Evolutionary conservation across 148 eudicot genomes (phyloP), one percentile per base, ranked within the genome.

Genomic region (Nepenthes mirabilis): DNA sequence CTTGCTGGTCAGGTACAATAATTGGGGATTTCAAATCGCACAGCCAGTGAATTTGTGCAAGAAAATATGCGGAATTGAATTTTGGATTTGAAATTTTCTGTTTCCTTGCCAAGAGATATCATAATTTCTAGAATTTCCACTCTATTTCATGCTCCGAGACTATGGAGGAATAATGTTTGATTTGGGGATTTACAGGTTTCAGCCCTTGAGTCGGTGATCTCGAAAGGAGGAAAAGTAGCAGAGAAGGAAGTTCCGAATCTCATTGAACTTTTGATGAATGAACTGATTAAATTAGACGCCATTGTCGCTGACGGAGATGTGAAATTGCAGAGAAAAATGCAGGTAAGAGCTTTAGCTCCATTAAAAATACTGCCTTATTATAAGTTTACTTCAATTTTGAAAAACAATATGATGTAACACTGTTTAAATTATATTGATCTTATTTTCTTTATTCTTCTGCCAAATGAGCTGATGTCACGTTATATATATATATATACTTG

Each of bases 271-370:
- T 68, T 90, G 57, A 90, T 90, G 97, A 71, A 83, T 51, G 80
- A 79, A 60, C 65, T 90, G 60, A 82, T 90, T 5, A 82, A 80
- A 64, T 70, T 90, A 71, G 97, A 90, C 71, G 97, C 73, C 7
- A 78, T 86, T 66, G 71, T 72, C 2, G 90, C 82, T 23, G 88
- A 90, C 65, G 94, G 94, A 61, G 88, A 86, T 58, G 74, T 75
- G 9, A 90, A 83, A 65, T 60, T 74, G 60, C 81, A 77, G 36
- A 80, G 97, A 56, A 90, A 82, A 67, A 77, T 72, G 71, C 90
- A 90, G 90, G 97, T 86, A 73, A 62, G 23, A 14, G 11, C 55
- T 14, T 52, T 14, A 11, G 23, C 23, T 23, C 23, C 23, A 23
- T 48, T 33, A 2, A 6, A 14, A 14, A 2, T 13, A 8, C 56